Evolutionary conservation across 176 grass and related monocot species (phyloP), one percentile per base, ranked within the genome.

Genomic region (Tillandsia fasciculata): DNA sequence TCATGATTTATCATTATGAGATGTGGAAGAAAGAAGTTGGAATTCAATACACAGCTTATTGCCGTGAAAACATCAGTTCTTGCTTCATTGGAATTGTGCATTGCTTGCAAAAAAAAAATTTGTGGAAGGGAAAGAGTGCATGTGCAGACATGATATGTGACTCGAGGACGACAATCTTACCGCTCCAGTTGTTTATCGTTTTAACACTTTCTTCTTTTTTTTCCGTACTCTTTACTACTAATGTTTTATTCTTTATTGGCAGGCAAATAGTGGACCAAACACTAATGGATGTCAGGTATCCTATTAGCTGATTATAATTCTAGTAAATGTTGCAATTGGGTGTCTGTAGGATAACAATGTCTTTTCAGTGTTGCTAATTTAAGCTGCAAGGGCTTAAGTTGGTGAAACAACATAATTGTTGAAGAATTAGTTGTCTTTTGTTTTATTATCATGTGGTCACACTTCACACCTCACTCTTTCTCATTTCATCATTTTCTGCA

Each of bases 211-310:
- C 24, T 24, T 24, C 24, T 61, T 61, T 61, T 15, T 15, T 61
- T 61, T 9, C n/a, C 10, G 17, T 22, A 20, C 15, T 61, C 56
- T 18, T 61, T 20, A 61, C 23, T 52, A 80, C 66, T 26, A 20
- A 47, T 5, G 50, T 2, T 14, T 64, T 52, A 26, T 56, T 7
- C 29, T 23, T 11, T 51, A 74, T 77, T 83, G 72, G 33, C 87
- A 93, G 94, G 94, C 89, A 81, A 99, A 99, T 71, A 99, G 90
- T 80, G 94, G 94, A 63, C 8, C 78, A 12, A 84, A 90, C 72
- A 86, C 84, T 77, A 99, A 99, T 82, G 94, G 94, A 53, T 93
- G 87, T 77, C 94, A 99, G 84, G 89, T 99, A 87, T 42, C 48
- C 70, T 72, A 50, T 10, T 2, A 17, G 53, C 12, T 17, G 53